A percentile compares a stretch with the other conserved stretches of the same genome.
These are phyloP conservation scores for Corylus heterophylla DNA, from an alignment of 306 rosid species.

Conservation along the genomic window DNA sequence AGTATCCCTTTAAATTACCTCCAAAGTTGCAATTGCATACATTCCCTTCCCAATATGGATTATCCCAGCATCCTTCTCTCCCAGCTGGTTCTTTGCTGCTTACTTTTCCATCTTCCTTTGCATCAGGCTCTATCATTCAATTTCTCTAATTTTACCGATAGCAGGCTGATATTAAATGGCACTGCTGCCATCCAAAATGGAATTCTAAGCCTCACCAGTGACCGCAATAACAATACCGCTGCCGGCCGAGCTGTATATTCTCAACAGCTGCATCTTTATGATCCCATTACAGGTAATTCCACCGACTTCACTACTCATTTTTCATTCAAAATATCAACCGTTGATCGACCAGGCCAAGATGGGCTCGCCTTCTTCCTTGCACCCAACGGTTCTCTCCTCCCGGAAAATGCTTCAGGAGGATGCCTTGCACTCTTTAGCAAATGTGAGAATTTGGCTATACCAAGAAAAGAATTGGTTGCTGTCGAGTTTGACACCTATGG, in stretches of 20 bases:
- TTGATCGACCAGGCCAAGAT: not conserved
- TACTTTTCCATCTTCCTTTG: not conserved
- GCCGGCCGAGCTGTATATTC: slow-evolving; percentile 4
- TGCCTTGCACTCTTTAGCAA: slow-evolving; percentile 3
- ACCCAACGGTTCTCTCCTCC: not conserved
- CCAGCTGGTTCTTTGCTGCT: not conserved
- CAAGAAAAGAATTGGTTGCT: not conserved
- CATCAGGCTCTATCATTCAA: slow-evolving; percentile 2
- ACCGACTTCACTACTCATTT: slow-evolving; percentile 5
- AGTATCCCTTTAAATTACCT: too few species aligned
- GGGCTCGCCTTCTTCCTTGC: slow-evolving; percentile 6
- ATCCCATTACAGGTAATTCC: not conserved
- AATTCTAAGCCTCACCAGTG: not conserved
- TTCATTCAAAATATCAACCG: not conserved
- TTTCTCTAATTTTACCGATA: not conserved
- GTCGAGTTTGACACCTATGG: not conserved
- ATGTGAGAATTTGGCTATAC: not conserved
- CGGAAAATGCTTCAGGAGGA: not conserved
- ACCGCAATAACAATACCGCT: not conserved
- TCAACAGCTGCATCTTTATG: slow-evolving; percentile 2
- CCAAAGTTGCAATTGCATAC: not conserved
- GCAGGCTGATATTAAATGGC: not conserved
- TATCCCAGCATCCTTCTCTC: not conserved
- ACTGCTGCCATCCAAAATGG: not conserved
- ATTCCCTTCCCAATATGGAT: not conserved